phyloP scores from a whole-genome alignment of 106 monocot species.

The Allium sativum region DNA sequence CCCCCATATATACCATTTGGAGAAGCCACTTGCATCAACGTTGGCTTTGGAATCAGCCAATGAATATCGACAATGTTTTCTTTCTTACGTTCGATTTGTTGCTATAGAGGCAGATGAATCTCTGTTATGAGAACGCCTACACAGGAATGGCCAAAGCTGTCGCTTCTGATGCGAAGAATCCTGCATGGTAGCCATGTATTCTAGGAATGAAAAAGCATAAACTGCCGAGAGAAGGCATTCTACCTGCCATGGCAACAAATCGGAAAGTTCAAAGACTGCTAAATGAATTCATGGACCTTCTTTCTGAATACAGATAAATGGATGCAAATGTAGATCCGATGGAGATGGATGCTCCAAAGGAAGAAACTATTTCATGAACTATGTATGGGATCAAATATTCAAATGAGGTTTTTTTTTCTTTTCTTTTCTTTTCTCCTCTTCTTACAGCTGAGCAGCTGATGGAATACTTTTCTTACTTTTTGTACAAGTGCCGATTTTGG shows the following conservation, averaged over 20 bases:
- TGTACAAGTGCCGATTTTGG: no score
- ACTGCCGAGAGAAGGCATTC: constrained; percentile 72
- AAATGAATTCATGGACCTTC: constrained; percentile 93
- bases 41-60: constrained; percentile 75
- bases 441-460: no score
- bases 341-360: constrained; percentile 13
- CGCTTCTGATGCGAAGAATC: constrained; percentile 40
- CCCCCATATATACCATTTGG: no score
- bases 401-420: no score
- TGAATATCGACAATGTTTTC: constrained; percentile 82
- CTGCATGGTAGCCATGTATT: constrained; percentile 68
- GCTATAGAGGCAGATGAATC: constrained; percentile 95
- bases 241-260: constrained; percentile 93
- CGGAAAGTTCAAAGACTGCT: constrained; percentile 87
- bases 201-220: constrained; percentile 94
- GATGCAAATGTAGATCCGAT: constrained; percentile 24
- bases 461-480: no score
- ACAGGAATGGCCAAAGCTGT: constrained; percentile 54
- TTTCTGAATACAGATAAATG: constrained; percentile 46
- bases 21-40: constrained; percentile 74
- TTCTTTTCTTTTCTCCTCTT: no score
- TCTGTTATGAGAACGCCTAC: constrained; percentile 78
- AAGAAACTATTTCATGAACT: no score
- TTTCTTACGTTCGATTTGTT: constrained; percentile 72
- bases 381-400: no score